A percentile compares a stretch with the other conserved stretches of the same genome.
Conservation (phyloP, 1,139 yeast genomes). For the Debaryomyces coudertii region DNA sequence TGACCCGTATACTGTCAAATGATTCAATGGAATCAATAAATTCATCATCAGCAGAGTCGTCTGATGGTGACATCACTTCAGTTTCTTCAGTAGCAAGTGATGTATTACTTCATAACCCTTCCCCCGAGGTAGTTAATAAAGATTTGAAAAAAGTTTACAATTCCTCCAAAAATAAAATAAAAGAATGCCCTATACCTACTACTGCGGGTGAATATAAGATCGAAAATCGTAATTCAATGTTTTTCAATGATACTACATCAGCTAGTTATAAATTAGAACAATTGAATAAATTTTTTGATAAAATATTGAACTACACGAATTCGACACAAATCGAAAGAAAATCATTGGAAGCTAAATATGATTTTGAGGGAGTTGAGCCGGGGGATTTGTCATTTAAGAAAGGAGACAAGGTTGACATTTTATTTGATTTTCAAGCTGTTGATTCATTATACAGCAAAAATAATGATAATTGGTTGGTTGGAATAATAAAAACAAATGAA, state of each 20-base stretch:
- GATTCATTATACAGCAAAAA: conserved; percentile 25
- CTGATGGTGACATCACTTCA: conserved; percentile 20
- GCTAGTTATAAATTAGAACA: conserved; percentile 32
- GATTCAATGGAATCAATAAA: conserved; percentile 25
- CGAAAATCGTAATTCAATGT: conserved; percentile 11
- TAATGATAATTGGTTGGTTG: conserved; percentile 41
- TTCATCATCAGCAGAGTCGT: conserved; percentile 21
- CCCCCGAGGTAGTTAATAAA: conserved; percentile 24
- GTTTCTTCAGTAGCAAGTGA: conserved; percentile 29
- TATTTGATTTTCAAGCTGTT: conserved; percentile 36
- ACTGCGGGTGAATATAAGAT: conserved; percentile 2
- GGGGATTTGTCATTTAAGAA: conserved; percentile 45
- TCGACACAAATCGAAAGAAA: conserved; percentile 15
- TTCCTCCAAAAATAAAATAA: conserved; percentile 38
- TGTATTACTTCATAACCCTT: conserved; percentile 21
- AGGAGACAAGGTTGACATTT: conserved; percentile 39
- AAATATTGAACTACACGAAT: conserved; percentile 14
- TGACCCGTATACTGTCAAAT: conserved; percentile 6
- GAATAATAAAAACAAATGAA: conserved; percentile 20
- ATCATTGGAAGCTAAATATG: conserved; percentile 28
- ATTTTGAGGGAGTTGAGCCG: conserved; percentile 36
- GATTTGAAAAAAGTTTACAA: conserved; percentile 38
- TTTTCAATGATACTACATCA: conserved; percentile 20
- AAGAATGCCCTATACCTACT: conserved; percentile 31
- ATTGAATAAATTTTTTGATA: conserved; percentile 29